These are phyloP conservation scores for Metschnikowia rubicola DNA, from an alignment of 805 yeast genomes.

Conservation along the genomic window DNA sequence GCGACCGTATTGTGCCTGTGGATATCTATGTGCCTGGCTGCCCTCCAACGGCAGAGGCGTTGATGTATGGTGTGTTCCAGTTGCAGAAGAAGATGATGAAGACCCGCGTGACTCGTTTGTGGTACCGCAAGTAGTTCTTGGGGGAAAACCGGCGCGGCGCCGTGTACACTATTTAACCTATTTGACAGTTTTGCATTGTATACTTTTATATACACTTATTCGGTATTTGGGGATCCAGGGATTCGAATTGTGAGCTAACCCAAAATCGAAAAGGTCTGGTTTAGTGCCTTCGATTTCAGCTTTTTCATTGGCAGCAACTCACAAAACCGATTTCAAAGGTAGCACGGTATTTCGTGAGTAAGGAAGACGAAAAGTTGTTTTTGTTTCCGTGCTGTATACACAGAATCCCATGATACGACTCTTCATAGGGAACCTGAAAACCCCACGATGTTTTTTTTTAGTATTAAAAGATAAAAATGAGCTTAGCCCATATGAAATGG, in stretches of 20 bases:
- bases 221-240: too few relatives aligned
- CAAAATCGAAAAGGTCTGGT: too few relatives aligned
- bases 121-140: constrained; percentile 59
- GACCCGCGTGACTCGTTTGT: constrained; percentile 75
- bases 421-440: too few relatives aligned
- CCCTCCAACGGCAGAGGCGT: constrained; percentile 89
- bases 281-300: neutral
- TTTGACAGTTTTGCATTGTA: constrained; percentile 14
- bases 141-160: neutral
- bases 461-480: too few relatives aligned
- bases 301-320: neutral
- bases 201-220: constrained; percentile 13
- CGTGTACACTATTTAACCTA: neutral
- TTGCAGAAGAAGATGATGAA: constrained; percentile 86
- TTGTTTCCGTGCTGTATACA: too few relatives aligned
- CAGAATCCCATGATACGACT: too few relatives aligned
- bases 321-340: too few relatives aligned
- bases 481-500: too few relatives aligned
- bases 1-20: constrained; percentile 84
- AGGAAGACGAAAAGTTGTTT: too few relatives aligned
- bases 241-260: too few relatives aligned
- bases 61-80: constrained; percentile 87
- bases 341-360: too few relatives aligned
- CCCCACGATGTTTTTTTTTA: too few relatives aligned
- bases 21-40: constrained; percentile 92